These are phyloP conservation scores for Leptodermis oblonga DNA, from an alignment of 257 asterid species.

Conservation along the genomic window DNA sequence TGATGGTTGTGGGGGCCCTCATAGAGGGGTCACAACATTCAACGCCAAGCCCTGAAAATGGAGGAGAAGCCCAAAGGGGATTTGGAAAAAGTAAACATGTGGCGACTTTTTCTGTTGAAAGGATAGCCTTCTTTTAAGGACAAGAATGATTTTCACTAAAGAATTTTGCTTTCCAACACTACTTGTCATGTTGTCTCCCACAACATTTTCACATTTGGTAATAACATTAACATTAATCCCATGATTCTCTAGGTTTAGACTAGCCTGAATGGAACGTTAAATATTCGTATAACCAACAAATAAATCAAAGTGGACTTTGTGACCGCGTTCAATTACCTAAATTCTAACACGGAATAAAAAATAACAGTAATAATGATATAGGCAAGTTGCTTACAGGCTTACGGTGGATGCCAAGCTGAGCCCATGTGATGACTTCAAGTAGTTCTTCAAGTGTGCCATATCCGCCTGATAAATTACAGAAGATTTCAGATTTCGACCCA, in stretches of 20 bases:
- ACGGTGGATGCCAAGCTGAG: slow-evolving; percentile 91
- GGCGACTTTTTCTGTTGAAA: slow-evolving; percentile 7
- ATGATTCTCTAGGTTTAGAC: no score
- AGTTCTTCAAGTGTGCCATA: slow-evolving; percentile 97
- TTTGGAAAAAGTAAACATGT: background rate
- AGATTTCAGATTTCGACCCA: background rate
- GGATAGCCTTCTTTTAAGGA: background rate
- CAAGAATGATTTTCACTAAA: slow-evolving; percentile 1
- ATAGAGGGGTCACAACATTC: background rate
- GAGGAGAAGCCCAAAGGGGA: background rate
- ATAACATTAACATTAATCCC: no score
- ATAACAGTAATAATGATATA: background rate
- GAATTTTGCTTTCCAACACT: background rate
- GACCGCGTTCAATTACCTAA: no score
- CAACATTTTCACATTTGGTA: background rate
- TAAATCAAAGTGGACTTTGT: no score
- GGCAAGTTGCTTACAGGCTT: slow-evolving; percentile 57
- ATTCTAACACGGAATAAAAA: background rate
- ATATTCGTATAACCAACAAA: no score
- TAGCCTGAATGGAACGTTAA: no score
- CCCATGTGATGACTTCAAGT: slow-evolving; percentile 98
- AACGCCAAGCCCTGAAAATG: background rate
- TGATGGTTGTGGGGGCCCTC: background rate
- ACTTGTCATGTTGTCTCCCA: background rate
- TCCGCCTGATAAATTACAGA: slow-evolving; percentile 52